Evolutionary conservation across 2,329 filamentous ascomycete genomes (phyloP).

Genomic region (Fusarium denticulatum): DNA sequence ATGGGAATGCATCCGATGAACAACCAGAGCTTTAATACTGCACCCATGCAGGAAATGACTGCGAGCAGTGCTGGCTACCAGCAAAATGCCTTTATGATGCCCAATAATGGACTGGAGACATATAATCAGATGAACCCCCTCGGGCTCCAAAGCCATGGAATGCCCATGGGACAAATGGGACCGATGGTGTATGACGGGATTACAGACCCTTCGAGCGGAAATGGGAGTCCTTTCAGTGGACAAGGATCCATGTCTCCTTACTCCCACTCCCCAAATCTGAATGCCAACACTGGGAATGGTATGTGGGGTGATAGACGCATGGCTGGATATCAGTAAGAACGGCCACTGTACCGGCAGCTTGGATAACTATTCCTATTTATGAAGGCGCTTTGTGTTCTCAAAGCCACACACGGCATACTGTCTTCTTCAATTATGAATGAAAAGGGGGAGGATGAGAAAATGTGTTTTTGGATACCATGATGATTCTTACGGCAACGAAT

Average conservation of each 20-base stretch:
- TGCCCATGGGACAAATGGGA: slow-evolving; percentile 44
- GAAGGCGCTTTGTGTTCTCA: background rate
- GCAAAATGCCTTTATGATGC: slow-evolving; percentile 42
- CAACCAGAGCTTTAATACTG: slow-evolving; percentile 37
- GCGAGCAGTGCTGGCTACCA: slow-evolving; percentile 39
- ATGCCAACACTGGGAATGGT: slow-evolving; percentile 33
- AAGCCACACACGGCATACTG: background rate
- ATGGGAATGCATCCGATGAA: slow-evolving; percentile 43
- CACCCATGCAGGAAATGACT: slow-evolving; percentile 41
- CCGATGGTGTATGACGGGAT: slow-evolving; percentile 47
- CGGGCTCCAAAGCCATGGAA: slow-evolving; percentile 45
- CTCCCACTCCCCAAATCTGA: slow-evolving; percentile 48
- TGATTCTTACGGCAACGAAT: slow-evolving; percentile 28
- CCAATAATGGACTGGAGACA: slow-evolving; percentile 44
- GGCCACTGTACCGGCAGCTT: background rate
- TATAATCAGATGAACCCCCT: slow-evolving; percentile 48
- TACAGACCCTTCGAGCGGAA: slow-evolving; percentile 46
- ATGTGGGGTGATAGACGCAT: slow-evolving; percentile 33
- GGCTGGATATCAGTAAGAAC: slow-evolving; percentile 24
- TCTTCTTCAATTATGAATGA: slow-evolving; percentile 2
- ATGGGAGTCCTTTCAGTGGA: slow-evolving; percentile 51
- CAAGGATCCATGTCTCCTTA: slow-evolving; percentile 51
- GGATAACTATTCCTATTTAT: background rate
- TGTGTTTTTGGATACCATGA: slow-evolving; percentile 34
- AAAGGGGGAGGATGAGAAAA: slow-evolving; percentile 9